These are phyloP conservation scores for Pezicula neosporulosa DNA, from an alignment of 2,329 filamentous ascomycete species.

Conservation along the genomic window DNA sequence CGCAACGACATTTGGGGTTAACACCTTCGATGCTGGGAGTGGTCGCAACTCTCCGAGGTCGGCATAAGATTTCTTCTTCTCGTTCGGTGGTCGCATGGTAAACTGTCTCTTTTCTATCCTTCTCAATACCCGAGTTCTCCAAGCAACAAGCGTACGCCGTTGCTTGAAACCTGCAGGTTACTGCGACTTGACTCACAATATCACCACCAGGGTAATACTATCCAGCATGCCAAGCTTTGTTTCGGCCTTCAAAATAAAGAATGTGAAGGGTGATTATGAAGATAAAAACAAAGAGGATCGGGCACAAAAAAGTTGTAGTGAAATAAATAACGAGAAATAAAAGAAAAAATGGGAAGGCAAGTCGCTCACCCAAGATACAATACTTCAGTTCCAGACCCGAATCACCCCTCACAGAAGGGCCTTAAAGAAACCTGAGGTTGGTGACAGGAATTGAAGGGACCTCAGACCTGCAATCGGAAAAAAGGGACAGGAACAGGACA, in stretches of 20 bases:
- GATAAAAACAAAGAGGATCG: not conserved
- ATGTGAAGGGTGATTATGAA: not conserved
- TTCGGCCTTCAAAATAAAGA: not conserved
- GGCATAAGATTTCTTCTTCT: not conserved
- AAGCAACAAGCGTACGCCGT: not conserved
- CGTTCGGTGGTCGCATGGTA: slow-evolving; percentile 7
- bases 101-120: slow-evolving; percentile 2
- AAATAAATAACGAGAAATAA: not conserved
- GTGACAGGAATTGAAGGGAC: too few relatives aligned
- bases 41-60: not conserved
- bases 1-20: slow-evolving; percentile 15
- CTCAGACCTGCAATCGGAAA: too few relatives aligned
- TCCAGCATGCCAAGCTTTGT: not conserved
- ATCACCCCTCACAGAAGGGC: not conserved
- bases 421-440: too few relatives aligned
- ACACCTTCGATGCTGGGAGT: slow-evolving; percentile 10
- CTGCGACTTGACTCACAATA: not conserved
- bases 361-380: not conserved
- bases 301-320: not conserved
- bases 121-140: slow-evolving; percentile 3
- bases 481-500: too few relatives aligned
- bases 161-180: not conserved
- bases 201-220: slow-evolving; percentile 4
- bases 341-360: not conserved
- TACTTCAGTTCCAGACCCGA: not conserved